phyloP scores from a whole-genome alignment of 306 rosid genomes.

The Ziziphus jujuba region DNA sequence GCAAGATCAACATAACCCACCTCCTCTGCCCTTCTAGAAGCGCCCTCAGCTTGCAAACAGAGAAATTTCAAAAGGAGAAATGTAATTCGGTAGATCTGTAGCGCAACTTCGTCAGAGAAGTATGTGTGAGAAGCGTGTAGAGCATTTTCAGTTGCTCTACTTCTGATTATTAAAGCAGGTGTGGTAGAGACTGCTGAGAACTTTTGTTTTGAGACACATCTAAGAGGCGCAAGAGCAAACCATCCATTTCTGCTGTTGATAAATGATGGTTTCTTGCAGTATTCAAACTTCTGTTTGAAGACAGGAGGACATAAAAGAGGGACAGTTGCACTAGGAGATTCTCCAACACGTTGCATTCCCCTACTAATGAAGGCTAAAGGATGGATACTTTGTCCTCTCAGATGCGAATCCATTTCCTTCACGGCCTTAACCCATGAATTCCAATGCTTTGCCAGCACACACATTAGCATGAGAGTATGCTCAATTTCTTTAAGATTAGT shows the following conservation, averaged over 20 bases:
- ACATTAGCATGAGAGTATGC: conserved; percentile 80
- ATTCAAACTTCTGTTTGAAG: conserved; percentile 73
- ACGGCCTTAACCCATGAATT: conserved; percentile 76
- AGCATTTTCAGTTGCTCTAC: conserved; percentile 45
- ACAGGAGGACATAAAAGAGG: conserved; percentile 74
- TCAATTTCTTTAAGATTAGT: conserved; percentile 74
- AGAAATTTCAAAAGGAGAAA: conserved; percentile 83
- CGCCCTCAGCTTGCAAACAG: conserved; percentile 89
- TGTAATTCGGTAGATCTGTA: conserved; percentile 66
- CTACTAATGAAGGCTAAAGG: conserved; percentile 86
- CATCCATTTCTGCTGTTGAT: conserved; percentile 74
- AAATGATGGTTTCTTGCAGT: conserved; percentile 61
- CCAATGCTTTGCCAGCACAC: conserved; percentile 81
- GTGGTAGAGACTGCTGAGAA: conserved; percentile 46
- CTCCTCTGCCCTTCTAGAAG: conserved; percentile 89
- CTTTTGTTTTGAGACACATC: conserved; percentile 62
- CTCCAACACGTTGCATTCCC: conserved; percentile 69
- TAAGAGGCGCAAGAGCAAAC: conserved; percentile 79
- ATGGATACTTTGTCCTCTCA: conserved; percentile 90
- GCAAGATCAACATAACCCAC: conserved; percentile 89
- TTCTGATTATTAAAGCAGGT: conserved; percentile 38
- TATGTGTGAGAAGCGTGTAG: conserved; percentile 45
- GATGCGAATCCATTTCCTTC: conserved; percentile 62
- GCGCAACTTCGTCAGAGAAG: conserved; percentile 76
- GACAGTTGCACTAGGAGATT: conserved; percentile 45